Percentiles rank a stretch among this genome's conserved stretches.
These are phyloP conservation scores for Aurinia saxatilis DNA, from an alignment of 345 rosid species.

Conservation along the genomic window DNA sequence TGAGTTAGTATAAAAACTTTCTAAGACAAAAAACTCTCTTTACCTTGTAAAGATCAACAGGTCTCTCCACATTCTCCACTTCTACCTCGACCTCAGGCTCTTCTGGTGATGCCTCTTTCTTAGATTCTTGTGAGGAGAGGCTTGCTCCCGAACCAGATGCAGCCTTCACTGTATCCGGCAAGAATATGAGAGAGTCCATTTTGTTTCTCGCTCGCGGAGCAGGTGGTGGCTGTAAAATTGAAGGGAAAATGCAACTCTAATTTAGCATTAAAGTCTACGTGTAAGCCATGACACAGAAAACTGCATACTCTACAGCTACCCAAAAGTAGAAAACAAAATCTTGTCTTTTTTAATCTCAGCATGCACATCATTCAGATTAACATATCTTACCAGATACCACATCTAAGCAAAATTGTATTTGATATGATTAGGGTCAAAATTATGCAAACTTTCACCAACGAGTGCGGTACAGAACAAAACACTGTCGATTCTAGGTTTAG, in stretches of 20 bases:
- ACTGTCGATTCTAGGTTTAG: not conserved
- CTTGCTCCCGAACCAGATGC: constrained; percentile 40
- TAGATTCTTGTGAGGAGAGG: constrained; percentile 28
- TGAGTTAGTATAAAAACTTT: not conserved
- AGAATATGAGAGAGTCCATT: constrained; percentile 78
- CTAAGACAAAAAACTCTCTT: not conserved
- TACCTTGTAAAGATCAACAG: constrained; percentile 98
- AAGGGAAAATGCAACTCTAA: not conserved
- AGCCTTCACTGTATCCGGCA: constrained; percentile 54
- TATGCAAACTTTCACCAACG: not conserved
- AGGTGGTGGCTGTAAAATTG: constrained; percentile 61
- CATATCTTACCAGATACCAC: not conserved
- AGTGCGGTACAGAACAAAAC: not conserved
- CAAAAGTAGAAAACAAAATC: not conserved
- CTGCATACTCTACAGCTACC: not conserved
- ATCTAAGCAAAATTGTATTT: not conserved
- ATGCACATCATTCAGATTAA: not conserved
- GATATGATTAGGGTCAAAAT: not conserved
- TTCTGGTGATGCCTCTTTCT: constrained; percentile 31
- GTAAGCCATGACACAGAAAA: not conserved
- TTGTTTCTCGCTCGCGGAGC: constrained; percentile 74
- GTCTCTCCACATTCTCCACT: constrained; percentile 82
- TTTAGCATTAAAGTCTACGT: not conserved
- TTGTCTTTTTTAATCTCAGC: not conserved
- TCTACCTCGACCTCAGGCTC: constrained; percentile 49